Percentiles rank a stretch among this genome's conserved stretches.
phyloP scores from a whole-genome alignment of 1,284 basidiomycete species.

The Cutaneotrichosporon mucoides region DNA sequence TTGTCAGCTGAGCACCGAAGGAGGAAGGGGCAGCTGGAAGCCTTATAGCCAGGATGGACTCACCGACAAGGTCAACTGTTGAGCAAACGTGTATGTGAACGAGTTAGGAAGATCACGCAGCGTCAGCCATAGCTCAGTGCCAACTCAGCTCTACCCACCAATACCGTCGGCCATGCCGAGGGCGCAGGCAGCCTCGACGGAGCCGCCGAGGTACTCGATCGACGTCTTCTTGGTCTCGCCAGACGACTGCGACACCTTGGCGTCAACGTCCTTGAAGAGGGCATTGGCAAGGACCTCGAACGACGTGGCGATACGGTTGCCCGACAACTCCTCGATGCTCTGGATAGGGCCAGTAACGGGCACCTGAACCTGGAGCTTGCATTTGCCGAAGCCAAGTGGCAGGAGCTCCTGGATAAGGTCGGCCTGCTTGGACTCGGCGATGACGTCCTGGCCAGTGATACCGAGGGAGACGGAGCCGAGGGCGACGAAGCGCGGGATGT shows the following conservation, averaged over 20 bases:
- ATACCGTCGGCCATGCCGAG: conserved; percentile 97
- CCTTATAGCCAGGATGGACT: too few species aligned
- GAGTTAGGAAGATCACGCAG: background rate
- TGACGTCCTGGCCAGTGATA: conserved; percentile 85
- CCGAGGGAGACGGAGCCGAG: conserved; percentile 76
- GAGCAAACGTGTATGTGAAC: background rate
- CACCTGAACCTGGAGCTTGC: conserved; percentile 89
- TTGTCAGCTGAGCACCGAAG: too few species aligned
- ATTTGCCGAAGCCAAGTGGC: conserved; percentile 89
- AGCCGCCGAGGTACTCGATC: conserved; percentile 95
- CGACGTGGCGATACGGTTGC: conserved; percentile 88
- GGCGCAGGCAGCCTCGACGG: conserved; percentile 96
- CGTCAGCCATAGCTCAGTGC: background rate
- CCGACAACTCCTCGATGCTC: conserved; percentile 72
- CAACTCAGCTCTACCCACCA: conserved; percentile 54
- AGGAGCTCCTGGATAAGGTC: conserved; percentile 73
- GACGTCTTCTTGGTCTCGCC: conserved; percentile 59
- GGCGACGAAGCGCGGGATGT: conserved; percentile 98
- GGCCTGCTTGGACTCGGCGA: conserved; percentile 81
- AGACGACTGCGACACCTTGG: conserved; percentile 47
- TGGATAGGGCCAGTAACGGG: conserved; percentile 72
- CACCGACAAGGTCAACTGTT: conserved; percentile 83
- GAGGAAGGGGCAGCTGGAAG: too few species aligned
- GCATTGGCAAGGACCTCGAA: conserved; percentile 81
- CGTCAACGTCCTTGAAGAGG: conserved; percentile 75